Evolutionary conservation across 2,329 filamentous ascomycete genomes (phyloP).

Genomic region (Alternaria novae-zelandiae): DNA sequence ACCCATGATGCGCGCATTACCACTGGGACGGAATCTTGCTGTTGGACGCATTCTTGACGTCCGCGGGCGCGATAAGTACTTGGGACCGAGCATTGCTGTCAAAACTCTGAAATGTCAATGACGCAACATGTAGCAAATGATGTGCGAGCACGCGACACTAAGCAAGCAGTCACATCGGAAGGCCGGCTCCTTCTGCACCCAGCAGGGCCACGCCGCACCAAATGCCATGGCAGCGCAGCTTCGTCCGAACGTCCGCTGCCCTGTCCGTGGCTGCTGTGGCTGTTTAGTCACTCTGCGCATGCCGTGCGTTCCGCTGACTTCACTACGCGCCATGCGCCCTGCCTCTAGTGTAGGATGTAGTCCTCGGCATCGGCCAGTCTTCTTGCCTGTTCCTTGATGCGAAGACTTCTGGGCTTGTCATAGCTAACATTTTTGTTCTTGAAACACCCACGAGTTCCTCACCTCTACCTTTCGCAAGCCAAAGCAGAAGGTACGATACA

Average conservation of each 20-base stretch:
- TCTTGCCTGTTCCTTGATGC: background rate
- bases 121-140: slow-evolving; percentile 9
- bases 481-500: background rate
- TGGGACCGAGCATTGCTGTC: background rate
- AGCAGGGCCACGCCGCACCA: slow-evolving; percentile 1
- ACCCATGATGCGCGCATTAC: background rate
- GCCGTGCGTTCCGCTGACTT: slow-evolving; percentile 17
- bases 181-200: slow-evolving; percentile 10
- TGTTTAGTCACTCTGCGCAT: slow-evolving; percentile 5
- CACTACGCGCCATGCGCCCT: slow-evolving; percentile 1
- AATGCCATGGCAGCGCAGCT: background rate
- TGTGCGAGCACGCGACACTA: slow-evolving; percentile 1
- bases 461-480: background rate
- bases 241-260: slow-evolving; percentile 10
- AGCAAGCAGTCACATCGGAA: slow-evolving; percentile 5
- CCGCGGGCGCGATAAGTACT: background rate
- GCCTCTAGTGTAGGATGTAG: background rate
- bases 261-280: background rate
- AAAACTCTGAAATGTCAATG: background rate
- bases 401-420: background rate
- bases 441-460: background rate
- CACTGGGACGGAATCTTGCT: background rate
- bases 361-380: background rate
- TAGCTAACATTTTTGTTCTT: background rate
- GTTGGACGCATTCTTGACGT: background rate